Base-by-base conservation (phyloP, 768 basidiomycete genomes). In the Ephemerocybe angulata region DNA sequence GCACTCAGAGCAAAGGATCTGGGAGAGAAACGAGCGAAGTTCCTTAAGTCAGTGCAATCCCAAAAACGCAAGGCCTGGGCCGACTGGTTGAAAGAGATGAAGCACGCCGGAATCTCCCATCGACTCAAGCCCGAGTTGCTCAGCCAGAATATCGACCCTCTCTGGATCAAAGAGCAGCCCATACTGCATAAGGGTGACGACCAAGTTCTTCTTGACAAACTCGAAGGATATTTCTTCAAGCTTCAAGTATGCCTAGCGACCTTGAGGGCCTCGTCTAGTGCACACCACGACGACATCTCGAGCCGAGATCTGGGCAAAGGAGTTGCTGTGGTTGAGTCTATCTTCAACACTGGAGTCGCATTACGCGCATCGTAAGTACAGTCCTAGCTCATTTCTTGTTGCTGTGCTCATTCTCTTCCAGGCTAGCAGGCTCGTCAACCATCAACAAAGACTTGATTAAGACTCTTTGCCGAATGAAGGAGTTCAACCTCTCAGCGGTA, bases 31-130 rank as follows among this genome's bases (percentile, higher is more conserved):
- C 82, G 76, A 56, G 81, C 72, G 56, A 90, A 84, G 71, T 81
- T 78, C 60, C 77, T 71, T 51, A 95, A 94, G 66, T 82, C 85
- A 21, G 70, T 98, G 10, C 75, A 89, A 37, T 81, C 82, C 3
- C 82, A 91, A 46, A 99, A 98, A 73, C 77, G 89, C 58, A 91
- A 90, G 64, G 94, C 94, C 0, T 93, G 87, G 82, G 86, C 88
- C 25, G 94, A 98, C 65, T 75, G 97, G 19, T 74, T 97, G 58
- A 96, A 93, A 69, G 93, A 94, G 64, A 73, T 97, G 51, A 90
- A 90, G 66, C 79, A 81, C 1, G 75, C 82, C 19, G 97, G 97
- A 19, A 77, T 98, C 50, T 75, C 91, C 0, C 69, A 76, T 37
- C 88, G 82, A 50, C 71, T 91, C 49, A 89, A 87, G 63, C 81